Evolutionary conservation across 352 stramenopile genomes (phyloP).

Genomic region (Aphanomyces euteiches): DNA sequence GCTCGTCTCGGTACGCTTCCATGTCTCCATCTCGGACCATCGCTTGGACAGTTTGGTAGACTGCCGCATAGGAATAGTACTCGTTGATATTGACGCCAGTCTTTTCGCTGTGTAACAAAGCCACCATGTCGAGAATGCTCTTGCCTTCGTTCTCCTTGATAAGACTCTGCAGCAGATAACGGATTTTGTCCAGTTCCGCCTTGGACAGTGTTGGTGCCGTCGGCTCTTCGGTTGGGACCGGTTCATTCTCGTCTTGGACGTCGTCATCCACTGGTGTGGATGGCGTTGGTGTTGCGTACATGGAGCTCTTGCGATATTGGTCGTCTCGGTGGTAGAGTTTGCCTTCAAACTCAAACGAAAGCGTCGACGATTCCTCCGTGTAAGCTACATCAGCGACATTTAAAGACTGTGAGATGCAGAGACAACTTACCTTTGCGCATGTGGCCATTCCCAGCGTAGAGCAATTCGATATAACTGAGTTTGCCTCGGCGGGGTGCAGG

Average conservation of each 20-base stretch:
- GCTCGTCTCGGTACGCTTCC: not conserved
- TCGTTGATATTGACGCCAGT: not conserved
- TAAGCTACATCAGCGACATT: conserved; percentile 35
- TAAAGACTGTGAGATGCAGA: too few relatives aligned
- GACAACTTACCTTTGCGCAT: conserved; percentile 45
- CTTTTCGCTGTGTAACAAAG: conserved; percentile 10
- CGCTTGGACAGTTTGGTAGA: not conserved
- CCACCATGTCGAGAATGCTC: conserved; percentile 18
- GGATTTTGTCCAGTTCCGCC: not conserved
- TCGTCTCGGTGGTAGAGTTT: conserved; percentile 65
- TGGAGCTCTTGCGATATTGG: conserved; percentile 76
- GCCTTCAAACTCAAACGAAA: conserved; percentile 73
- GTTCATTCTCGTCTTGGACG: too few relatives aligned
- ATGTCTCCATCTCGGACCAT: conserved; percentile 7
- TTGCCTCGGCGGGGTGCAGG: conserved; percentile 49
- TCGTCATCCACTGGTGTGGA: not conserved
- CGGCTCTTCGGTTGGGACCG: not conserved
- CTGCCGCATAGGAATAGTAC: conserved; percentile 7
- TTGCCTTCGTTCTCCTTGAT: conserved; percentile 1
- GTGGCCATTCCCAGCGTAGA: conserved; percentile 76
- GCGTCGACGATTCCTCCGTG: conserved; percentile 70
- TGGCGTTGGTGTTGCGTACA: conserved; percentile 57
- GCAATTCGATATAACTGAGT: conserved; percentile 73
- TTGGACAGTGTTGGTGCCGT: not conserved
- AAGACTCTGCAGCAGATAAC: not conserved